Conservation (phyloP, 1,284 basidiomycete genomes). For the Coriolopsis trogii region DNA sequence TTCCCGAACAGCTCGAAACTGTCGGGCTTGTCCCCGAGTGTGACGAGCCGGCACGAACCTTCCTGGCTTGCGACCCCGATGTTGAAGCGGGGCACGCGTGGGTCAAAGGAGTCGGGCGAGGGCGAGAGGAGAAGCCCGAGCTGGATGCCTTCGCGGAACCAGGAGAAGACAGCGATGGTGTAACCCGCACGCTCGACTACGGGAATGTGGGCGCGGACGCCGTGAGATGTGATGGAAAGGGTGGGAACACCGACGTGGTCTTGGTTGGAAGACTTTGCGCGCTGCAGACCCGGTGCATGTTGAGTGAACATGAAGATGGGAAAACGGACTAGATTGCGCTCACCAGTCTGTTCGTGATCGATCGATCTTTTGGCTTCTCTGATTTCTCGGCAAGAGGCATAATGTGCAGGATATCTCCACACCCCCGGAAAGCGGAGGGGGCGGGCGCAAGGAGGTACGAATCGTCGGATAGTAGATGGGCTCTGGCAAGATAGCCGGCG, state of each 20-base stretch:
- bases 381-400: not conserved
- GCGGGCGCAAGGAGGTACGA: slow-evolving; percentile 7
- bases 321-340: not conserved
- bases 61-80: not conserved
- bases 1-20: not conserved
- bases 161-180: not conserved
- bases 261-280: not conserved
- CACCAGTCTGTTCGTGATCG: not conserved
- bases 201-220: not conserved
- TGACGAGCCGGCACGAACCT: not conserved
- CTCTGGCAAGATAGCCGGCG: no score
- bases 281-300: not conserved
- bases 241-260: not conserved
- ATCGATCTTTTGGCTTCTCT: not conserved
- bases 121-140: not conserved
- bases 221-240: not conserved
- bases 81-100: not conserved
- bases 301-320: not conserved
- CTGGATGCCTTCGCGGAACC: not conserved
- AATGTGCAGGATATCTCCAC: not conserved
- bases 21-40: not conserved
- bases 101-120: not conserved
- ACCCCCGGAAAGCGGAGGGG: not conserved
- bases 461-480: not conserved
- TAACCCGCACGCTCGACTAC: not conserved